Conservation (phyloP, 2,329 filamentous ascomycete genomes). For the Aspergillus japonicus region DNA sequence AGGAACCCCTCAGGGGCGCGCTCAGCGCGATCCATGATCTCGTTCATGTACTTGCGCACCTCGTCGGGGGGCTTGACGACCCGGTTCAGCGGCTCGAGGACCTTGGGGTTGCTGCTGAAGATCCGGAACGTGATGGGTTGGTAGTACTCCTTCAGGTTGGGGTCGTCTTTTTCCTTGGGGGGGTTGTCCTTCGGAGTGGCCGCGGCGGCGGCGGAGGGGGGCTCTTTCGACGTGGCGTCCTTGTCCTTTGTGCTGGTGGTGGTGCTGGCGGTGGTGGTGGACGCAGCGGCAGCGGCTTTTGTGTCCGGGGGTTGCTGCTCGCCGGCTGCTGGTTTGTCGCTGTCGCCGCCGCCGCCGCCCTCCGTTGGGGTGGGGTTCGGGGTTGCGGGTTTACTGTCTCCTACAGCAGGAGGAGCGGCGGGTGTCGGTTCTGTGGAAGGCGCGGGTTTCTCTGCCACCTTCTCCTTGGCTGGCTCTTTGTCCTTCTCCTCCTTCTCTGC, state of each 20-base stretch:
- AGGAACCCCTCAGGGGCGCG: conserved; percentile 57
- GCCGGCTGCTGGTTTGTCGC: neutral
- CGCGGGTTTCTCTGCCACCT: conserved; percentile 11
- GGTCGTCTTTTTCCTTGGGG: conserved; percentile 10
- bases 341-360: neutral
- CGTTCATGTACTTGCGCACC: conserved; percentile 56
- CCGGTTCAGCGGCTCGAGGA: conserved; percentile 55
- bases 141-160: conserved; percentile 47
- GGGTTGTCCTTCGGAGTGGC: neutral
- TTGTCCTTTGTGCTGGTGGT: neutral
- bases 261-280: conserved; percentile 3
- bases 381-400: conserved; percentile 2
- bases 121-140: conserved; percentile 59
- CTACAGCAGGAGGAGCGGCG: conserved; percentile 11
- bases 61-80: conserved; percentile 56
- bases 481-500: conserved; percentile 11
- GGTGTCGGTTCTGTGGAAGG: neutral
- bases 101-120: conserved; percentile 50
- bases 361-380: conserved; percentile 8
- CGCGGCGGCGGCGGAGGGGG: neutral
- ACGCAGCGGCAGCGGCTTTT: conserved; percentile 1
- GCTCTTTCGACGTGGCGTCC: neutral
- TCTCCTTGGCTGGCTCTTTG: conserved; percentile 6
- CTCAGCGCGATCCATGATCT: conserved; percentile 56
- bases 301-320: neutral